Base-by-base conservation (phyloP, 139 green algal genomes). In the Closterium sp. region DNA sequence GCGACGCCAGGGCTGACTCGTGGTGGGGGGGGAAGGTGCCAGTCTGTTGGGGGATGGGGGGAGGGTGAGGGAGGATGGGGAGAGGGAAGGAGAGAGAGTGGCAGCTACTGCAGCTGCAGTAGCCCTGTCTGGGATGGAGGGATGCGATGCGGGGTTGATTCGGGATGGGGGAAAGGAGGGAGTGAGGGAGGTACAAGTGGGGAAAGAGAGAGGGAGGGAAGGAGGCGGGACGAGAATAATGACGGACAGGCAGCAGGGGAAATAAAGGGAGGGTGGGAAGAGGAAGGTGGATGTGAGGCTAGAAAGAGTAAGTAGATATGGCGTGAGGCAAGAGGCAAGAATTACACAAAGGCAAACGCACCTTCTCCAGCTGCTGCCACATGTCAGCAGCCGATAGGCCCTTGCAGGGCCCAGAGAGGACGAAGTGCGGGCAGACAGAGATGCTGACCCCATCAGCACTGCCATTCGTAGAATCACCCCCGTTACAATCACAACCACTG, bases 351-450 rank as follows among this genome's bases (percentile, higher is more conserved):
- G 81, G 10, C 16, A 91, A 90, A 34, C 89, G 9, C 36, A 93
- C 90, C 88, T 93, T 28, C 31, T 87, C 69, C 30, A 93, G 76
- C 35, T 93, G 34, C 87, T 31, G 21, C 90, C 90, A 93, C 90
- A 93, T 93, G 88, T 89, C 90, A 19, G 30, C 21, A 36, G 90
- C 90, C 9, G 90, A 93, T 34, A 33, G 55, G 31, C 87, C 32
- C 21, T 88, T 36, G 33, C 87, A 34, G 4, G 93, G 33, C 9
- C 90, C 90, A 81, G 87, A 87, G 8, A 93, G 38, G 38, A 85
- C 85, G 33, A 93, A 93, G 30, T 33, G 33, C 32, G 90, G 90
- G 32, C 87, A 92, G 55, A 92, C 25, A 25, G 90, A 92, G 31
- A 94, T 88, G 7, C 34, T 12, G 2, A 94, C 91, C 10, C 33